Evolutionary conservation across 495 filamentous ascomycete genomes (phyloP), one percentile per base, ranked within the genome.

Genomic region (Massariosphaeria phaeospora): DNA sequence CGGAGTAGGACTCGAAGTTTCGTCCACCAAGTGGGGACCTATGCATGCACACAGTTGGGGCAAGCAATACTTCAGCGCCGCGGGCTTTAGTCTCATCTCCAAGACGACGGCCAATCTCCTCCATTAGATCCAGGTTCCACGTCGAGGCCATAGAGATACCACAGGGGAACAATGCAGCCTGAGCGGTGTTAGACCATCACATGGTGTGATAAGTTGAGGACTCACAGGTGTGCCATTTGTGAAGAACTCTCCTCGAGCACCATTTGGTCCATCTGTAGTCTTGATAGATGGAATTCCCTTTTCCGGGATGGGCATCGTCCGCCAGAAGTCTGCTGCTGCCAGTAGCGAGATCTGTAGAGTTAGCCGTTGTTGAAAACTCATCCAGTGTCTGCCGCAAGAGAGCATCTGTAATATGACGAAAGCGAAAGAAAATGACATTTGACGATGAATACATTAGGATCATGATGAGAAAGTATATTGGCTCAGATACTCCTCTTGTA

Each of bases 181-280:
- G 13, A 5, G 23, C 33, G 13, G 15, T 26, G 24, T 57, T 18
- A 57, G 34, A 15, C n/a, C 23, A 12, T 0, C 24, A n/a, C 2
- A 50, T 43, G n/a, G 23, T 6, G 12, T 10, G 31, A n/a, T 27
- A 10, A 1, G 18, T 2, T 29, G 24, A 46, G 36, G 38, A 69
- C 71, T 45, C 63, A 81, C 80, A 67, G 80, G 81, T 40, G 80
- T 83, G 18, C 79, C 80, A 34, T 77, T 78, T 13, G 79, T 79
- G 61, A 83, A 84, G 41, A 81, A 79, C 13, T 76, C 77, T 20
- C 64, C 64, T 49, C 64, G 33, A 17, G 64, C 64, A 6, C 64
- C 64, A 51, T 61, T 64, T 8, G 64, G 64, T 20, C 64, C 64
- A 40, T 67, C 64, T 18, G 64, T 62, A n/a, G 64, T 67, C 42